Evolutionary conservation across 805 yeast genomes (phyloP).

Genomic region (Priceomyces castillae): DNA sequence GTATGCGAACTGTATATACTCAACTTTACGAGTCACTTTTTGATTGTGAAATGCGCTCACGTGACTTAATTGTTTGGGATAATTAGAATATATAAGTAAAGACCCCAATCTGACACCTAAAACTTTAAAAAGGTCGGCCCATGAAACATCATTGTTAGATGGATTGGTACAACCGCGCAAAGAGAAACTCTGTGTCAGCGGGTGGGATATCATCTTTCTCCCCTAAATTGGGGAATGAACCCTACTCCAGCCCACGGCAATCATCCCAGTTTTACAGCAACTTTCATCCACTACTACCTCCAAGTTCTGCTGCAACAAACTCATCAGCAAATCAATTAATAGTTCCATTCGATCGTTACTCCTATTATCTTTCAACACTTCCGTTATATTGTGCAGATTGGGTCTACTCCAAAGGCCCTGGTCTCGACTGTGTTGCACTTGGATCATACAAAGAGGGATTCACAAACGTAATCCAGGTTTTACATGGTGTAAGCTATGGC

Average conservation of each 20-base stretch:
- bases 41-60: slow-evolving; percentile 3
- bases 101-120: neutral
- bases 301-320: slow-evolving; percentile 4
- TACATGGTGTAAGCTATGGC: slow-evolving; percentile 30
- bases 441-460: slow-evolving; percentile 80
- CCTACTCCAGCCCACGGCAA: slow-evolving; percentile 11
- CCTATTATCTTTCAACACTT: slow-evolving; percentile 8
- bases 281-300: slow-evolving; percentile 13
- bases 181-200: slow-evolving; percentile 11
- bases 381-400: slow-evolving; percentile 29
- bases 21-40: too few relatives aligned
- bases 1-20: too few relatives aligned
- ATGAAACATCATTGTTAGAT: slow-evolving; percentile 2
- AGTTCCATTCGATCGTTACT: slow-evolving; percentile 4
- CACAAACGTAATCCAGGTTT: slow-evolving; percentile 59
- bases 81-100: neutral
- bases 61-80: neutral
- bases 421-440: slow-evolving; percentile 55
- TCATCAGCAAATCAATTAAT: neutral
- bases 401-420: slow-evolving; percentile 21
- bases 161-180: slow-evolving; percentile 11
- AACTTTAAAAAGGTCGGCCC: too few relatives aligned
- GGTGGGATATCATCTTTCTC: slow-evolving; percentile 9
- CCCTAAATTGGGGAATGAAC: slow-evolving; percentile 3
- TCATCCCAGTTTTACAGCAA: slow-evolving; percentile 9